These are phyloP conservation scores for Hirschfeldia incana DNA, from an alignment of 345 rosid species.

Conservation along the genomic window DNA sequence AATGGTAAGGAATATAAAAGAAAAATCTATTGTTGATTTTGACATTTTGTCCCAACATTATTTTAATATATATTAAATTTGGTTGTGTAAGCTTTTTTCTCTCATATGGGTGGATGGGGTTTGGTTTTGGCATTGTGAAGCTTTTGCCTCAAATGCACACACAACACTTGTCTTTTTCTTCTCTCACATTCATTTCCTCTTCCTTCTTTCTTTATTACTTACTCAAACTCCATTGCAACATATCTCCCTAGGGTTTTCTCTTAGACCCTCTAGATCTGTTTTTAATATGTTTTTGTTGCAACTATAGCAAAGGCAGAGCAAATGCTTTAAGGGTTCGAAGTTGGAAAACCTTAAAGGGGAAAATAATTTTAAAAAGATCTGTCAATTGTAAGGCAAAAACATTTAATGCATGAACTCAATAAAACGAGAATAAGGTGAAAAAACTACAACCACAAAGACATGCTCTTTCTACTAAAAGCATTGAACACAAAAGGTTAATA, in stretches of 20 bases:
- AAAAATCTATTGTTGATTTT: constrained; percentile 20
- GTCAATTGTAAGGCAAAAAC: neutral
- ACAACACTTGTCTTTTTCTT: constrained; percentile 38
- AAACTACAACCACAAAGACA: neutral
- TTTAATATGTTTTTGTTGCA: neutral
- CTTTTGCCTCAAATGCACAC: constrained; percentile 38
- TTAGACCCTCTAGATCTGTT: neutral
- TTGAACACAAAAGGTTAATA: neutral
- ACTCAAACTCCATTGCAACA: neutral
- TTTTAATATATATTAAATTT: constrained; percentile 4
- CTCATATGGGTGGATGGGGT: constrained; percentile 35
- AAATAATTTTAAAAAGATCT: neutral
- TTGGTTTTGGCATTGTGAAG: constrained; percentile 26
- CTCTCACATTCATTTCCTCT: constrained; percentile 30
- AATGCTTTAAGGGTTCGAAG: neutral
- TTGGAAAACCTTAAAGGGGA: neutral
- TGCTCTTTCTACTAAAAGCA: neutral
- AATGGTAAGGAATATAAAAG: neutral
- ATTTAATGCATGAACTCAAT: neutral
- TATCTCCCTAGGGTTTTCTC: neutral
- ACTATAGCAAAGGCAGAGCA: neutral
- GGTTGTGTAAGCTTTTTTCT: constrained; percentile 26
- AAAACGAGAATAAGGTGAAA: neutral
- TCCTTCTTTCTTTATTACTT: neutral
- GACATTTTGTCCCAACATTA: constrained; percentile 36